Evolutionary conservation across 2,329 filamentous ascomycete species (phyloP).

Genomic region (Passalora sequoiae): DNA sequence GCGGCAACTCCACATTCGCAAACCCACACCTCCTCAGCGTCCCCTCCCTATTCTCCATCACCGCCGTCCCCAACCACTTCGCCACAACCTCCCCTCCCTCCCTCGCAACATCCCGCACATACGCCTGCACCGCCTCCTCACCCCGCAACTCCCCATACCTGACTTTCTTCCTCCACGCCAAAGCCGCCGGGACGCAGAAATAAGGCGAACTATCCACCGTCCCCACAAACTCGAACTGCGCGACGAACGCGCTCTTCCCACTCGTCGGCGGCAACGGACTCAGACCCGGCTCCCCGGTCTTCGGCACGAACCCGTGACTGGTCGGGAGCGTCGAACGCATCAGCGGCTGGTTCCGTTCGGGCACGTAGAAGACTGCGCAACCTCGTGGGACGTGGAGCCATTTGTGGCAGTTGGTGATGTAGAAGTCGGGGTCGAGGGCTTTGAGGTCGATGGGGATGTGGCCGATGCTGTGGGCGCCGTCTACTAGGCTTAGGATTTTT

Average conservation of each 20-base stretch:
- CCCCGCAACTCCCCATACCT: conserved; percentile 48
- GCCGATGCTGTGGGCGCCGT: conserved; percentile 81
- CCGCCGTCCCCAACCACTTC: conserved; percentile 59
- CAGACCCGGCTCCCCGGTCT: conserved; percentile 19
- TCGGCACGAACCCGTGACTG: conserved; percentile 67
- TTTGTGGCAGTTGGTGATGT: conserved; percentile 82
- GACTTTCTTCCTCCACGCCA: conserved; percentile 58
- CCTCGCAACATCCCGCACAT: conserved; percentile 58
- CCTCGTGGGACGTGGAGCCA: conserved; percentile 80
- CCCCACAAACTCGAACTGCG: conserved; percentile 61
- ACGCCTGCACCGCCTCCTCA: conserved; percentile 62
- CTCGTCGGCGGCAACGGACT: conserved; percentile 41
- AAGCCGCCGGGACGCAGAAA: conserved; percentile 63
- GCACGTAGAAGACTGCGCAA: conserved; percentile 76
- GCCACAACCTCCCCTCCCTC: conserved; percentile 60
- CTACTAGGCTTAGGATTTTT: conserved; percentile 67
- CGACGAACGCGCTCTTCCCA: conserved; percentile 57
- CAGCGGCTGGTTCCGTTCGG: conserved; percentile 66
- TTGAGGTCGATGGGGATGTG: conserved; percentile 67
- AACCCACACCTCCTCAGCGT: conserved; percentile 64
- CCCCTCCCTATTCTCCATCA: conserved; percentile 61
- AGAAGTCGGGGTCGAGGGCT: conserved; percentile 72
- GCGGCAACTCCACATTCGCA: conserved; percentile 67
- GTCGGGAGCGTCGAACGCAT: conserved; percentile 73
- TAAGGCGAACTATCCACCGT: conserved; percentile 68